Percentiles rank a stretch among this genome's conserved stretches.
Evolutionary conservation across 768 basidiomycete genomes (phyloP).

Genomic region (Boletus fagicola): DNA sequence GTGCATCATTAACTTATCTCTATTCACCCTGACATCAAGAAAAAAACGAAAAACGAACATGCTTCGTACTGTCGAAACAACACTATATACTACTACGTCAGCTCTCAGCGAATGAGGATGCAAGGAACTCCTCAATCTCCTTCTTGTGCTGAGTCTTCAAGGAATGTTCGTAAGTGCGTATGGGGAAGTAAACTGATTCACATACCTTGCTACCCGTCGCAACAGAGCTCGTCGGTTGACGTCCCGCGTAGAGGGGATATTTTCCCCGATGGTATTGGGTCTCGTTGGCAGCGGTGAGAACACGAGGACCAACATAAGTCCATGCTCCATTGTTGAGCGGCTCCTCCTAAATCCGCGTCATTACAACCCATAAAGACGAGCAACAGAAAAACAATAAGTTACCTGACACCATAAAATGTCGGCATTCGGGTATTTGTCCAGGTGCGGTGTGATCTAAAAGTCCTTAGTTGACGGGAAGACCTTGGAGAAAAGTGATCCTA

Average conservation of each 20-base stretch:
- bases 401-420: constrained; percentile 91
- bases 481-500: constrained; percentile 36
- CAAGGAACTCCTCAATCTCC: constrained; percentile 78
- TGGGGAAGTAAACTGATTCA: not conserved
- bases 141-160: constrained; percentile 78
- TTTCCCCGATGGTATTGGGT: constrained; percentile 90
- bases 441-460: constrained; percentile 78
- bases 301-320: constrained; percentile 92
- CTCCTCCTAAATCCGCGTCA: constrained; percentile 60
- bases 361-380: not conserved
- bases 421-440: constrained; percentile 96
- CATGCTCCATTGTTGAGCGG: constrained; percentile 97
- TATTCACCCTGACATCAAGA: constrained; percentile 4
- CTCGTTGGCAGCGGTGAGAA: constrained; percentile 89
- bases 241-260: constrained; percentile 88
- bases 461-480: constrained; percentile 4
- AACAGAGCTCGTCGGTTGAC: constrained; percentile 88
- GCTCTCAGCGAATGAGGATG: constrained; percentile 50
- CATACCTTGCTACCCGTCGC: constrained; percentile 88
- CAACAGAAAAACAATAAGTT: not conserved
- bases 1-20: constrained; percentile 5
- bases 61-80: not conserved
- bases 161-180: not conserved
- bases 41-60: not conserved
- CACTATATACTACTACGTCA: constrained; percentile 1